Evolutionary conservation across 768 basidiomycete species (phyloP).

Genomic region (Kwoniella mangroviensis): DNA sequence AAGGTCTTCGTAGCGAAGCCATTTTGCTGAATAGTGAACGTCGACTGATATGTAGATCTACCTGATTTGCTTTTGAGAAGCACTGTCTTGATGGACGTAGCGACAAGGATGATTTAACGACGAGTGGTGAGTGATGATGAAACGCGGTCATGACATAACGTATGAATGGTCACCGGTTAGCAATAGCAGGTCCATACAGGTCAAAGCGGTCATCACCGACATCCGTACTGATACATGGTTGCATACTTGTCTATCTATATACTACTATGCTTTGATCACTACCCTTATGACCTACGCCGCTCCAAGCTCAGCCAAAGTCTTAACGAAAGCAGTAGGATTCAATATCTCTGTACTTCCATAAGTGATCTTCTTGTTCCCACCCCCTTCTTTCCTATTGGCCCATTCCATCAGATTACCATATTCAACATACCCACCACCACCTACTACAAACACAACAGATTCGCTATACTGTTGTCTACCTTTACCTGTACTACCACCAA

Average conservation of each 20-base stretch:
- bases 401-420: constrained; percentile 96
- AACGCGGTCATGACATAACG: no score
- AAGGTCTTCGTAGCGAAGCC: constrained; percentile 49
- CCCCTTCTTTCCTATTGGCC: constrained; percentile 62
- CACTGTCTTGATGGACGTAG: no score
- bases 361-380: constrained; percentile 74
- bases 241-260: no score
- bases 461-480: constrained; percentile 73
- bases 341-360: constrained; percentile 97
- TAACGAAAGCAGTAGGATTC: constrained; percentile 83
- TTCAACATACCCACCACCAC: constrained; percentile 96
- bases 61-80: no score
- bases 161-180: no score
- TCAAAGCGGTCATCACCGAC: constrained; percentile 11
- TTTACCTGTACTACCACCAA: constrained; percentile 61
- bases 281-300: constrained; percentile 13
- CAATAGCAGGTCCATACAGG: not conserved
- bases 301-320: constrained; percentile 65
- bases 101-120: no score
- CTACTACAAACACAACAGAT: constrained; percentile 90
- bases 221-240: not conserved
- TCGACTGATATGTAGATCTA: no score
- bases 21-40: constrained; percentile 15
- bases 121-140: no score
- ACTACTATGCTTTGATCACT: no score